These are phyloP conservation scores for Ustilago loliicola DNA, from an alignment of 1,284 basidiomycete genomes.

Conservation along the genomic window DNA sequence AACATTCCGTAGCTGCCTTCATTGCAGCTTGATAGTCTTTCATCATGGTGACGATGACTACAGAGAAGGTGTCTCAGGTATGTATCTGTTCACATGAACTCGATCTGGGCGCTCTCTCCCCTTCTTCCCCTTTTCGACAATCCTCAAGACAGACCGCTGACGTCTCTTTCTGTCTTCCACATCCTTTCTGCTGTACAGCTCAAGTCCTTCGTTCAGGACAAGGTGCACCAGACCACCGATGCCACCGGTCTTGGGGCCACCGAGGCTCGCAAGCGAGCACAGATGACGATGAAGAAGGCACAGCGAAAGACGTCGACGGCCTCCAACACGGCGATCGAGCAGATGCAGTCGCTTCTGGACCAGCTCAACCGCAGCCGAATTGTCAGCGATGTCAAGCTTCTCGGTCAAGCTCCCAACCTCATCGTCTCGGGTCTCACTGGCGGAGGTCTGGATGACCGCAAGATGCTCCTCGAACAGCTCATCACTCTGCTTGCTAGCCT, in stretches of 20 bases:
- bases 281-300: slow-evolving; percentile 24
- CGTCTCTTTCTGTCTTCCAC: neutral
- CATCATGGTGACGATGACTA: slow-evolving; percentile 24
- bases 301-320: slow-evolving; percentile 19
- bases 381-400: slow-evolving; percentile 45
- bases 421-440: slow-evolving; percentile 27
- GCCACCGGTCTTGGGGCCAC: slow-evolving; percentile 35
- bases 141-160: no score
- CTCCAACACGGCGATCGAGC: slow-evolving; percentile 15
- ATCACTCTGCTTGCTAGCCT: slow-evolving; percentile 53
- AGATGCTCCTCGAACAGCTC: slow-evolving; percentile 59
- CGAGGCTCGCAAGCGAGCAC: slow-evolving; percentile 25
- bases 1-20: no score
- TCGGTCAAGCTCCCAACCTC: slow-evolving; percentile 39
- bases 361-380: slow-evolving; percentile 38
- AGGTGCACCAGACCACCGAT: slow-evolving; percentile 35
- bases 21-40: neutral
- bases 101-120: neutral
- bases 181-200: slow-evolving; percentile 13
- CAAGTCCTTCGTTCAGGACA: slow-evolving; percentile 37
- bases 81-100: neutral
- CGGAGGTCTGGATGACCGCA: slow-evolving; percentile 56
- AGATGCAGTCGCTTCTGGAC: slow-evolving; percentile 29
- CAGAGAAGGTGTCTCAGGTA: slow-evolving; percentile 37
- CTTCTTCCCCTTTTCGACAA: no score